Evolutionary conservation across 1,139 yeast genomes (phyloP).

Genomic region (Entelexis sorbosivorans): DNA sequence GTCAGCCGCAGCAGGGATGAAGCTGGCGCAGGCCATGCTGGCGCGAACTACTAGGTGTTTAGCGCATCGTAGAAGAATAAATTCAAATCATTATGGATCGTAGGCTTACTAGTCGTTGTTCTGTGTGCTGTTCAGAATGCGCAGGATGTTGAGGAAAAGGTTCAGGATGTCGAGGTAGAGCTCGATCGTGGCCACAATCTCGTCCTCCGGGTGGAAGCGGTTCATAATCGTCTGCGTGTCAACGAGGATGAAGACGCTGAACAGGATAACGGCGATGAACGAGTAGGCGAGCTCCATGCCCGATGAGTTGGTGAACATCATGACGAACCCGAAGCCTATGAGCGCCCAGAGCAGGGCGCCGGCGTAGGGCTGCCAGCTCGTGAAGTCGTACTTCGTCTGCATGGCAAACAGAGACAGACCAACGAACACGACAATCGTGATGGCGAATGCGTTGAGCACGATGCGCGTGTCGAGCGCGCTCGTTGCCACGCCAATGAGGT

Average conservation of each 20-base stretch:
- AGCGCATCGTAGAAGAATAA: background rate
- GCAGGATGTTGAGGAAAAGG: conserved; percentile 62
- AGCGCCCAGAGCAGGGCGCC: conserved; percentile 55
- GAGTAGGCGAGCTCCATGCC: conserved; percentile 55
- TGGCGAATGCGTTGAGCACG: conserved; percentile 58
- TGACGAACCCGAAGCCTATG: conserved; percentile 61
- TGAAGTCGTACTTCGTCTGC: conserved; percentile 73
- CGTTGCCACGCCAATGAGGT: conserved; percentile 58
- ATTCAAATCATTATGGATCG: background rate
- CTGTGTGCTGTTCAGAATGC: conserved; percentile 43
- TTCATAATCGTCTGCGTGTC: conserved; percentile 79
- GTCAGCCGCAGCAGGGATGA: no score
- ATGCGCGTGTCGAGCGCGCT: conserved; percentile 53
- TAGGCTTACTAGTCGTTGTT: background rate
- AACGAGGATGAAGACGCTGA: conserved; percentile 59
- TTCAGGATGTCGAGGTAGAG: conserved; percentile 74
- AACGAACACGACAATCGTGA: conserved; percentile 58
- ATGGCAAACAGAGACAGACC: conserved; percentile 71
- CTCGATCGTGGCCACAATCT: conserved; percentile 63
- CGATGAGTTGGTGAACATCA: conserved; percentile 56
- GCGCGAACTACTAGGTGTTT: no score
- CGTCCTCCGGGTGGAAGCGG: conserved; percentile 76
- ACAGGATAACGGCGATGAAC: conserved; percentile 61
- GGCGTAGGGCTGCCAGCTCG: conserved; percentile 58
- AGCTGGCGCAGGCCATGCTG: no score